Evolutionary conservation across 2,329 filamentous ascomycete genomes (phyloP).

Genomic region (Alternaria burnsii): DNA sequence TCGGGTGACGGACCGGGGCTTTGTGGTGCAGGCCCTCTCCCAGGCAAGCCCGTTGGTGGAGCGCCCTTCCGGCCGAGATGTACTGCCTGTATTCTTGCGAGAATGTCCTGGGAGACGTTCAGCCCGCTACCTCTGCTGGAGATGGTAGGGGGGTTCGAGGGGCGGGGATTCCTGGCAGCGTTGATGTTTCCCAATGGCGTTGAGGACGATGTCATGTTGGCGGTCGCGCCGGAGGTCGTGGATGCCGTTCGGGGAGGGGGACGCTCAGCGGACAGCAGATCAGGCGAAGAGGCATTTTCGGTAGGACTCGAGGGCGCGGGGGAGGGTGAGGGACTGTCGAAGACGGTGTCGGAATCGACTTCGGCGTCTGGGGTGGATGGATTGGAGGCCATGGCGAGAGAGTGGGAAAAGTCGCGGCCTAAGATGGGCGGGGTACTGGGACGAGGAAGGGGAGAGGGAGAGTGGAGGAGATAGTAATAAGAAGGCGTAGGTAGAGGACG

Average conservation of each 20-base stretch:
- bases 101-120: conserved; percentile 67
- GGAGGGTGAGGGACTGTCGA: conserved; percentile 44
- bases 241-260: conserved; percentile 68
- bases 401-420: conserved; percentile 14
- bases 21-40: conserved; percentile 36
- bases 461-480: conserved; percentile 18
- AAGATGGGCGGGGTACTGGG: conserved; percentile 29
- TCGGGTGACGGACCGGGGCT: conserved; percentile 35
- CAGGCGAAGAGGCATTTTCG: conserved; percentile 28
- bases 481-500: conserved; percentile 9
- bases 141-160: conserved; percentile 51
- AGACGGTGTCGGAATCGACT: conserved; percentile 43
- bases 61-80: conserved; percentile 70
- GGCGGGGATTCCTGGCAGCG: conserved; percentile 65
- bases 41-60: conserved; percentile 49
- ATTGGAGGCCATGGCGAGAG: conserved; percentile 41
- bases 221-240: conserved; percentile 55
- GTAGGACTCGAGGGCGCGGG: conserved; percentile 33
- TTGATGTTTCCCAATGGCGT: conserved; percentile 81
- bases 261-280: conserved; percentile 47
- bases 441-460: conserved; percentile 7
- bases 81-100: conserved; percentile 75
- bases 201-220: conserved; percentile 80
- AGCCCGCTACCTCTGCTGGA: conserved; percentile 61
- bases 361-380: conserved; percentile 43